phyloP scores from a whole-genome alignment of 306 rosid species.

The Trichosanthes truncata region DNA sequence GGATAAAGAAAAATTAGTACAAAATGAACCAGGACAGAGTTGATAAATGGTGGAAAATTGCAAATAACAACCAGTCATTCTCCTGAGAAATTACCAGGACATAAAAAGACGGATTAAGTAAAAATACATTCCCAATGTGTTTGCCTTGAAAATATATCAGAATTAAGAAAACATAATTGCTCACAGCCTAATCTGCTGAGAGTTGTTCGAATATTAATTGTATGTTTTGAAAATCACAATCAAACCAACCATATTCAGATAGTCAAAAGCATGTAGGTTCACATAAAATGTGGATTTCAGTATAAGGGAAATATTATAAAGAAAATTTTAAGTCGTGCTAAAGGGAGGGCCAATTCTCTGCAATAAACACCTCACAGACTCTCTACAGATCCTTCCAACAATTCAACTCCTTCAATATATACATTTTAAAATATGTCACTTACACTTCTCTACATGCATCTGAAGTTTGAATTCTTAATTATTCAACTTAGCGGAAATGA shows the following conservation, averaged over 20 bases:
- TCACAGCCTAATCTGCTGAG: not conserved
- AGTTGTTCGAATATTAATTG: not conserved
- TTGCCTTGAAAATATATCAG: not conserved
- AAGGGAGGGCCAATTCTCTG: not conserved
- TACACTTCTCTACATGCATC: not conserved
- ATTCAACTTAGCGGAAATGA: not conserved
- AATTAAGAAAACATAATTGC: not conserved
- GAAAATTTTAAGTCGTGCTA: not conserved
- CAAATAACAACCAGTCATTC: not conserved
- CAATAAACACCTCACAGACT: not conserved
- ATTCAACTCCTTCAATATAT: not conserved
- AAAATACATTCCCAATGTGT: not conserved
- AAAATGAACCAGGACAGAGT: not conserved
- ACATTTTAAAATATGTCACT: not conserved
- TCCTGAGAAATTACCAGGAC: not conserved
- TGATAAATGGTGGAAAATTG: not conserved
- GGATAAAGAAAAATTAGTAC: not conserved
- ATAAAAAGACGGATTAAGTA: not conserved
- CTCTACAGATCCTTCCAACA: not conserved
- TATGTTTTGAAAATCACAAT: not conserved
- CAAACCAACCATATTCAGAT: not conserved
- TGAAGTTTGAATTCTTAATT: not conserved
- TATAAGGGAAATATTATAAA: not conserved
- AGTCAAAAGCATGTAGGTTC: not conserved
- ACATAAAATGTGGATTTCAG: not conserved